These are phyloP conservation scores for Metschnikowia vanudenii DNA, from an alignment of 805 yeast genomes.

Conservation along the genomic window DNA sequence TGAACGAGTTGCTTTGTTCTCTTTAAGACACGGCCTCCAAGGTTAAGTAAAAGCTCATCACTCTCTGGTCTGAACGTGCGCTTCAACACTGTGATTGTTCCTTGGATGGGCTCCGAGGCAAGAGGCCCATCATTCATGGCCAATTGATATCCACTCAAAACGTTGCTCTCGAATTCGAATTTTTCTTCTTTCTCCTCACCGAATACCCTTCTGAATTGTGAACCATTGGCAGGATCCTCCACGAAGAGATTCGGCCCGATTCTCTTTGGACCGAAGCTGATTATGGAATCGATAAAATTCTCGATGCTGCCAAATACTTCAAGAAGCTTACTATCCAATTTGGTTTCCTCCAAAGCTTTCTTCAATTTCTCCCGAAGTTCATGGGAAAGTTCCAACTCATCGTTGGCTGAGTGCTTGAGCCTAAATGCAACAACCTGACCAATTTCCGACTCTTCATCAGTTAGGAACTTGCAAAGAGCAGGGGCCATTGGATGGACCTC, in stretches of 20 bases:
- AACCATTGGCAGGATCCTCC: slow-evolving; percentile 41
- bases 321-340: slow-evolving; percentile 20
- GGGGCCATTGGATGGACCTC: slow-evolving; percentile 62
- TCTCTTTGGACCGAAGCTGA: slow-evolving; percentile 75
- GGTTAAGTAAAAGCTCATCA: slow-evolving; percentile 39
- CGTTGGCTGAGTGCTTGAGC: slow-evolving; percentile 19
- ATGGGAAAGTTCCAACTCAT: slow-evolving; percentile 12
- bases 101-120: slow-evolving; percentile 83
- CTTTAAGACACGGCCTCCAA: slow-evolving; percentile 72
- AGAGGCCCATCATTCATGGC: slow-evolving; percentile 85
- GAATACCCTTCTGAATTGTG: slow-evolving; percentile 32
- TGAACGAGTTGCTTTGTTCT: slow-evolving; percentile 73
- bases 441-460: slow-evolving; percentile 46
- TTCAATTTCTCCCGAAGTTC: slow-evolving; percentile 17
- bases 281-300: slow-evolving; percentile 37
- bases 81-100: slow-evolving; percentile 55
- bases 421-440: slow-evolving; percentile 27
- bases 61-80: slow-evolving; percentile 27
- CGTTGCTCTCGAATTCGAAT: slow-evolving; percentile 53
- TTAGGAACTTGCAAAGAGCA: slow-evolving; percentile 48
- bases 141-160: slow-evolving; percentile 81
- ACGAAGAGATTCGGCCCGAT: slow-evolving; percentile 73
- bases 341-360: slow-evolving; percentile 10
- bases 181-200: slow-evolving; percentile 16
- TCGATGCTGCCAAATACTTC: slow-evolving; percentile 19